Evolutionary conservation across 2,329 filamentous ascomycete species (phyloP), one percentile per base, ranked within the genome.

Genomic region (Dactylellina haptotyla): DNA sequence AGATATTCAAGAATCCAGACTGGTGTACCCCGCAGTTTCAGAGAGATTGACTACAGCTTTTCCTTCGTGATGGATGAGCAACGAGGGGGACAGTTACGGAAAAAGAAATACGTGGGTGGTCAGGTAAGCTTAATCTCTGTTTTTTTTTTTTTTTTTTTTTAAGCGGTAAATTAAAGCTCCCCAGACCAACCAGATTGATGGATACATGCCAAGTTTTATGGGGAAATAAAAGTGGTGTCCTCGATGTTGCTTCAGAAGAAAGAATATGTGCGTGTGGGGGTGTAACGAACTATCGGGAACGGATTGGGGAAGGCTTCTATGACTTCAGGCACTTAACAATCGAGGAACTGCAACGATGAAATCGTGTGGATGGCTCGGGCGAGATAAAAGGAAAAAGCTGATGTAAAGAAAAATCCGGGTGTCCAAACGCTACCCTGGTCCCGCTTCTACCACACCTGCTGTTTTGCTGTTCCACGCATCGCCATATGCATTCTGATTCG

Each of bases 191-290:
- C 69, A 73, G 54, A 73, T 66, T 62, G 54, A 66, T 66, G 69
- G 69, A 73, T 66, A 62, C 69, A 26, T 66, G 69, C 69, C 69
- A 73, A 73, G 69, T 73, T 66, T 66, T 73, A 73, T 73, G 69
- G 69, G 69, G 69, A 73, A 73, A 71, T 71, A 71, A 70, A 54
- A 18, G 34, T 57, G 63, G 50, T 51, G 56, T 58, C 46, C 56
- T 61, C 54, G 45, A 59, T 23, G 41, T 20, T 37, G 51, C 65
- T 39, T 63, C 64, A 53, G 45, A 34, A 43, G 39, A 62, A 28
- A 30, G 39, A 30, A 48, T 10, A 34, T 34, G 51, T 43, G 63
- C 45, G 63, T 6, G 25, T 59, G 64, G 37, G 62, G 57, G 56
- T 48, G 41, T 26, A 41, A 50, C 34, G 53, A 41, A 18, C 23